A percentile compares a stretch with the other conserved stretches of the same genome.
These are phyloP conservation scores for Mycotypha africana DNA, from an alignment of 371 early-diverging fungal genomes.

Conservation along the genomic window DNA sequence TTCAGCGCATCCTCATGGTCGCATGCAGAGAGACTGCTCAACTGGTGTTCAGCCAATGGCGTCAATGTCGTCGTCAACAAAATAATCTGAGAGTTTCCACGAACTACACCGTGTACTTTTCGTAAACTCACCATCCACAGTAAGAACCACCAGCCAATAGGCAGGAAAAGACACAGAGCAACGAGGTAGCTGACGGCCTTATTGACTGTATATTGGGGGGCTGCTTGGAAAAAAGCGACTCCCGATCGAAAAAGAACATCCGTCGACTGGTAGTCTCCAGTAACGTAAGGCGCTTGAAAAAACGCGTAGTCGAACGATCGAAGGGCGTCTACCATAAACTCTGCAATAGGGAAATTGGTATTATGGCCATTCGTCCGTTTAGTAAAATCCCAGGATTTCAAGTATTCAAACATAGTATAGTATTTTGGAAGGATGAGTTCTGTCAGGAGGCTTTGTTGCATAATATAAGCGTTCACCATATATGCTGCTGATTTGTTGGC, in stretches of 20 bases:
- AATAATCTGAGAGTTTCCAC: slow-evolving; percentile 13
- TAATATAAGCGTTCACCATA: slow-evolving; percentile 16
- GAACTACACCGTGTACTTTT: slow-evolving; percentile 4
- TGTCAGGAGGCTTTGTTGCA: slow-evolving; percentile 10
- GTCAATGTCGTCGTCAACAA: slow-evolving; percentile 10
- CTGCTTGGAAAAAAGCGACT: neutral
- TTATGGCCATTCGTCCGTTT: too few species aligned
- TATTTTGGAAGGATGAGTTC: slow-evolving; percentile 6
- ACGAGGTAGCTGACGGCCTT: neutral
- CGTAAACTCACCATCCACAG: slow-evolving; percentile 7
- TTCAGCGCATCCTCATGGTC: slow-evolving; percentile 3
- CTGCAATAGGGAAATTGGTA: too few species aligned
- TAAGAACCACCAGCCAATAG: slow-evolving; percentile 4
- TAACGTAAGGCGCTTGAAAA: slow-evolving; percentile 6
- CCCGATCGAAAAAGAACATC: neutral
- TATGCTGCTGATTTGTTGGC: neutral
- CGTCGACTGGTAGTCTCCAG: too few species aligned
- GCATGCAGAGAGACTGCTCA: neutral
- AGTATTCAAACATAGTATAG: neutral
- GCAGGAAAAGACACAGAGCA: slow-evolving; percentile 5
- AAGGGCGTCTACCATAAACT: neutral
- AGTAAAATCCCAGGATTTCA: neutral
- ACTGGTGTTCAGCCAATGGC: slow-evolving; percentile 1
- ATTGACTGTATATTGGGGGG: neutral
- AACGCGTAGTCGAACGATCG: slow-evolving; percentile 2